Percentiles rank a stretch among this genome's conserved stretches.
Conservation (phyloP, 1,284 basidiomycete genomes). For the Cystobasidium slooffiae region DNA sequence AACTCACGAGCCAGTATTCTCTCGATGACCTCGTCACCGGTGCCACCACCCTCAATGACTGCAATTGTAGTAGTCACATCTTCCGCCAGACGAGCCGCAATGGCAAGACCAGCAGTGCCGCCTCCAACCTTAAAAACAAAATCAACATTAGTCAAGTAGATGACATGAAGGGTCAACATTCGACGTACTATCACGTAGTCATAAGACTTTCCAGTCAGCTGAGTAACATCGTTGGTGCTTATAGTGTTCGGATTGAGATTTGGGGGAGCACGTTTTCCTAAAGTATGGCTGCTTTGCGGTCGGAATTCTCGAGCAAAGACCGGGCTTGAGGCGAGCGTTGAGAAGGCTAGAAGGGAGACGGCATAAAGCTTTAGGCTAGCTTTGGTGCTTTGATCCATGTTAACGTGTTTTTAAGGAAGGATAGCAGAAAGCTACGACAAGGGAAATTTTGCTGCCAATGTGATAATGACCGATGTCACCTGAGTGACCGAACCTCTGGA, state of each 20-base stretch:
- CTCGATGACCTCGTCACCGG: constrained; percentile 62
- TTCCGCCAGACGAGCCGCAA: constrained; percentile 73
- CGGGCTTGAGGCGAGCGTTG: too few relatives aligned
- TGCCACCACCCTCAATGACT: constrained; percentile 72
- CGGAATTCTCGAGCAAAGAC: background rate
- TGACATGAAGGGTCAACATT: background rate
- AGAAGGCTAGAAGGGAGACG: too few relatives aligned
- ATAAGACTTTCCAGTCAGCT: constrained; percentile 48
- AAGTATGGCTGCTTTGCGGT: constrained; percentile 6
- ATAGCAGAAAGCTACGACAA: too few relatives aligned
- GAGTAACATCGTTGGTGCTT: constrained; percentile 47
- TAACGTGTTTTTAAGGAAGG: too few relatives aligned
- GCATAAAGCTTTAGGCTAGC: too few relatives aligned
- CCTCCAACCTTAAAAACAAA: constrained; percentile 57
- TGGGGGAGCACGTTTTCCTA: constrained; percentile 22
- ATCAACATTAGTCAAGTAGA: background rate
- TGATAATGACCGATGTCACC: too few relatives aligned
- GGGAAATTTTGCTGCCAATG: too few relatives aligned
- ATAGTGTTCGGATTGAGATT: constrained; percentile 34
- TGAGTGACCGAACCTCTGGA: too few relatives aligned
- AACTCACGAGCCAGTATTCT: constrained; percentile 46
- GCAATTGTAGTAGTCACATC: constrained; percentile 66
- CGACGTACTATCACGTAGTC: constrained; percentile 43
- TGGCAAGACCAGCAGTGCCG: constrained; percentile 72
- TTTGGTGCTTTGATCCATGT: too few relatives aligned